phyloP scores from a whole-genome alignment of 352 stramenopile species.

The Phytophthora cajani region DNA sequence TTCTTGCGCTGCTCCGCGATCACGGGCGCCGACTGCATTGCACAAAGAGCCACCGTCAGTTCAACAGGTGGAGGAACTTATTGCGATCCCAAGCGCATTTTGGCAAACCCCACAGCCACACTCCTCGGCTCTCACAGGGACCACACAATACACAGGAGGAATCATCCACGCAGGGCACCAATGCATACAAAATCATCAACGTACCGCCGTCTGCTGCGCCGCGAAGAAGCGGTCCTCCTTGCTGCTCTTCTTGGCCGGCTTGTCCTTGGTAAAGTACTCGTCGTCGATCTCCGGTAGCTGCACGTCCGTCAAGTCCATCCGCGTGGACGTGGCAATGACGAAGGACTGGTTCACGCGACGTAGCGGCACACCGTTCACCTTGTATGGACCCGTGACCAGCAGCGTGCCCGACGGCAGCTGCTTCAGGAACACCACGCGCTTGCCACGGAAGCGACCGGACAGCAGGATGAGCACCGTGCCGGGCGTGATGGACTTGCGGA shows the following conservation, averaged over 20 bases:
- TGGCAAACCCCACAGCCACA: slow-evolving; percentile 23
- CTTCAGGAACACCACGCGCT: slow-evolving; percentile 99
- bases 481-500: slow-evolving; percentile 95
- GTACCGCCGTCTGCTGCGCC: slow-evolving; percentile 50
- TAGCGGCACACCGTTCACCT: slow-evolving; percentile 98
- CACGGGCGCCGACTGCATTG: slow-evolving; percentile 54
- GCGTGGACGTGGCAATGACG: slow-evolving; percentile 98
- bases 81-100: slow-evolving; percentile 76
- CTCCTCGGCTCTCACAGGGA: slow-evolving; percentile 21
- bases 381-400: slow-evolving; percentile 98
- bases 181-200: slow-evolving; percentile 25
- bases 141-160: slow-evolving; percentile 15
- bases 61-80: slow-evolving; percentile 42
- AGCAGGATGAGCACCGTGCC: slow-evolving; percentile 98
- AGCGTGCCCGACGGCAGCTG: slow-evolving; percentile 96
- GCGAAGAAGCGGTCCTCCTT: slow-evolving; percentile 94
- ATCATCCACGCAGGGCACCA: slow-evolving; percentile 9
- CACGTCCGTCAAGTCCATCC: slow-evolving; percentile 94
- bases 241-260: slow-evolving; percentile 65
- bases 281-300: slow-evolving; percentile 93
- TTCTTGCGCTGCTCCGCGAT: slow-evolving; percentile 95
- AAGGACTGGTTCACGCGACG: slow-evolving; percentile 98
- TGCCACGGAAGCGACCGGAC: slow-evolving; percentile 96
- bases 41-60: slow-evolving; percentile 22
- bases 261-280: slow-evolving; percentile 93